A percentile compares a stretch with the other conserved stretches of the same genome.
These are phyloP conservation scores for Flammula alnicola DNA, from an alignment of 1,284 basidiomycete genomes.

Conservation along the genomic window DNA sequence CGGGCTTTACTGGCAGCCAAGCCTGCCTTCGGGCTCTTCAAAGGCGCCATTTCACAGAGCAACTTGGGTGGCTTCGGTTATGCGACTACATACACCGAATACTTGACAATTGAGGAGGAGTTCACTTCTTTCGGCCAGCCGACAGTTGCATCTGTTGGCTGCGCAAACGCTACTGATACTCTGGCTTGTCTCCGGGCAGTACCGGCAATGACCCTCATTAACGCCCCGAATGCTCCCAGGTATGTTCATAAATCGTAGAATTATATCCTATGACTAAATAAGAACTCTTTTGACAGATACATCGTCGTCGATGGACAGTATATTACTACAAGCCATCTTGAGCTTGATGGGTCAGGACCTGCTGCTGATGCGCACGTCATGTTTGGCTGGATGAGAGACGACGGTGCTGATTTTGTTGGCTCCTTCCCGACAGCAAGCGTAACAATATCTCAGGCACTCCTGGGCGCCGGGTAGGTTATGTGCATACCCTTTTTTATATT, in stretches of 20 bases:
- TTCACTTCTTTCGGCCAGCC: conserved; percentile 22
- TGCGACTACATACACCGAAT: conserved; percentile 36
- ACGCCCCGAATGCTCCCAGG: conserved; percentile 28
- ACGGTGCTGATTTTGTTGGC: conserved; percentile 41
- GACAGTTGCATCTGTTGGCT: conserved; percentile 29
- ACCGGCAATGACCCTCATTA: conserved; percentile 24
- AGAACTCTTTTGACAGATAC: conserved; percentile 31
- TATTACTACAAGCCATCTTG: conserved; percentile 43
- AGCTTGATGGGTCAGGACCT: conserved; percentile 41
- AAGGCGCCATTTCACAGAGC: conserved; percentile 51
- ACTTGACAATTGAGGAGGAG: conserved; percentile 31
- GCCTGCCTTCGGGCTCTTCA: conserved; percentile 48
- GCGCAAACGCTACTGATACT: conserved; percentile 25
- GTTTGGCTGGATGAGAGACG: conserved; percentile 50
- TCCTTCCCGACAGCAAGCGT: conserved; percentile 25
- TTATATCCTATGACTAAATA: neutral
- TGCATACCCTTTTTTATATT: neutral
- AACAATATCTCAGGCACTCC: conserved; percentile 23
- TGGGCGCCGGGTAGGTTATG: conserved; percentile 27
- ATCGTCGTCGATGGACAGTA: conserved; percentile 51
- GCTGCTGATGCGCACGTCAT: conserved; percentile 49
- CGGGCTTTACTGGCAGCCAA: conserved; percentile 49
- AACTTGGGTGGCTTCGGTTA: conserved; percentile 51
- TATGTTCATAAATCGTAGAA: too few relatives aligned
- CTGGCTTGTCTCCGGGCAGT: conserved; percentile 29